Conservation (phyloP, 306 rosid genomes). For the Urtica urens region DNA sequence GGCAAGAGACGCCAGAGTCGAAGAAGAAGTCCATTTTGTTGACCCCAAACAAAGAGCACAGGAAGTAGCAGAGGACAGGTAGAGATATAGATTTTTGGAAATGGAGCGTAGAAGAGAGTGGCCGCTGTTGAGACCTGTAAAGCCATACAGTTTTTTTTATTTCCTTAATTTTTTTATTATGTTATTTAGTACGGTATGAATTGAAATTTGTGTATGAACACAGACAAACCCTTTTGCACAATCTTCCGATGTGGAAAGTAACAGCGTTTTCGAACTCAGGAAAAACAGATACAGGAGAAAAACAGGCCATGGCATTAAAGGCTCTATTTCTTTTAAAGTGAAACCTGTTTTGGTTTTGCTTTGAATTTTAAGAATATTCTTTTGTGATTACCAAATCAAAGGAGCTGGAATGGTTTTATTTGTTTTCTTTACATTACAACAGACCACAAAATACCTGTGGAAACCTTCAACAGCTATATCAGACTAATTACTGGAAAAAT, state of each 20-base stretch:
- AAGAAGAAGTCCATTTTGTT: conserved; percentile 26
- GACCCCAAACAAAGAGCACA: conserved; percentile 33
- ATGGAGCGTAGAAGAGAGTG: conserved; percentile 6
- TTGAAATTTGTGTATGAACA: conserved; percentile 13
- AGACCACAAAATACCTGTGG: too few species aligned
- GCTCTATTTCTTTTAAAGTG: background rate
- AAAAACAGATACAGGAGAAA: background rate
- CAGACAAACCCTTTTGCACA: background rate
- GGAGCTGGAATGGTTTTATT: too few species aligned
- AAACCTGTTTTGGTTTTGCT: conserved; percentile 8
- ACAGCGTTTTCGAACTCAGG: background rate
- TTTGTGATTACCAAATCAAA: conserved; percentile 14
- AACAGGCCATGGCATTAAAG: background rate
- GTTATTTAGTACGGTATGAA: conserved; percentile 16
- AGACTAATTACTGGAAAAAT: too few species aligned
- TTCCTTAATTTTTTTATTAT: too few species aligned
- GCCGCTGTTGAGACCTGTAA: conserved; percentile 9
- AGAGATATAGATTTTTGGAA: conserved; percentile 13
- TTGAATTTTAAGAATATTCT: conserved; percentile 1
- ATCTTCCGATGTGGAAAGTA: background rate
- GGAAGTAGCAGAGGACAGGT: conserved; percentile 5
- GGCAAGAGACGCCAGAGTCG: conserved; percentile 24
- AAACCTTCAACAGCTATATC: too few species aligned
- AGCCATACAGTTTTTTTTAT: too few species aligned
- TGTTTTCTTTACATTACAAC: background rate